Evolutionary conservation across 1,284 basidiomycete genomes (phyloP), one percentile per base, ranked within the genome.

Genomic region (Farysia itapuensis): DNA sequence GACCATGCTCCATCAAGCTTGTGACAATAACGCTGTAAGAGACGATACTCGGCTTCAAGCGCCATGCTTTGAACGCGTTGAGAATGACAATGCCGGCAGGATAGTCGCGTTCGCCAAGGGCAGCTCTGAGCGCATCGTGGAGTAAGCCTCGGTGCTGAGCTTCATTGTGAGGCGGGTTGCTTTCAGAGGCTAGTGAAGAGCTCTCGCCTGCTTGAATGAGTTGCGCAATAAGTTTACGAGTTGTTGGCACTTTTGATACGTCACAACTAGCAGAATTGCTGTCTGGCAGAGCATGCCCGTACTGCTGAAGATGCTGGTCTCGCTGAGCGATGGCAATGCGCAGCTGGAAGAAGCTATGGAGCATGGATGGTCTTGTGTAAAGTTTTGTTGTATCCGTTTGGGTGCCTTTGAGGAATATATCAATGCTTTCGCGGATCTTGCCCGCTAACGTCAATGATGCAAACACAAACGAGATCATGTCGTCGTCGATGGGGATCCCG

Each of bases 41-140:
- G 29, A 39, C 45, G 8, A 34, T 18, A n/a, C 50, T 37, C 6
- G 54, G 50, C 11, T 24, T 11, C 18, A 51, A 39, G 4, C 46
- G 21, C 60, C 60, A 64, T 9, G 36, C 36, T 21, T 53, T 49
- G 16, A 64, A 64, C 12, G 50, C 33, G 23, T 54, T 54, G 31
- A 64, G 43, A 11, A 58, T 25, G 15, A 43, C 47, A 2, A 50
- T 15, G 6, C 40, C 39, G 7, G 54, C 49, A 1, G 60, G 53
- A 21, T 53, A 64, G 31, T 64, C 60, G 21, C 35, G 42, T 15
- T 50, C 45, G 9, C 38, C 24, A 39, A 64, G 30, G 4, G 38
- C 45, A 1, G 60, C n/a, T 6, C n/a, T 13, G 20, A 64, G 43
- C 2, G 60, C 60, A 4, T 25, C 35, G 22, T 64, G 58, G 46